phyloP scores from a whole-genome alignment of 768 basidiomycete genomes.

The Agaricus sinodeliciosus region DNA sequence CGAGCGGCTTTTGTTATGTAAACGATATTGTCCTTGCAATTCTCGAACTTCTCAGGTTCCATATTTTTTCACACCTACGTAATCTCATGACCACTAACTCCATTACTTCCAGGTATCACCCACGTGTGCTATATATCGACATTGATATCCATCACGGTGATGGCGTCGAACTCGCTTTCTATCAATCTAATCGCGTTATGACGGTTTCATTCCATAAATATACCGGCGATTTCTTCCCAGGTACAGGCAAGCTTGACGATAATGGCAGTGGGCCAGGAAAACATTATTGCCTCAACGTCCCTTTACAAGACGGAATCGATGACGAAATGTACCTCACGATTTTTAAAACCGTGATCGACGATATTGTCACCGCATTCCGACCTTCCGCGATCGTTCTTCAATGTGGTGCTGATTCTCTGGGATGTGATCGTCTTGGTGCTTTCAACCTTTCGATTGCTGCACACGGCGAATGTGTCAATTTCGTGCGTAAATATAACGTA shows the following conservation, averaged over 20 bases:
- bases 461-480: constrained; percentile 97
- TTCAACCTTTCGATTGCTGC: constrained; percentile 98
- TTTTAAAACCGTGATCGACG: constrained; percentile 95
- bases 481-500: constrained; percentile 87
- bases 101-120: constrained; percentile 61
- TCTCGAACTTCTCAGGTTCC: constrained; percentile 80
- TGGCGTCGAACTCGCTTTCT: constrained; percentile 97
- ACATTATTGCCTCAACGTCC: constrained; percentile 93
- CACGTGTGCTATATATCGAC: constrained; percentile 95
- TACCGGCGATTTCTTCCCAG: constrained; percentile 97
- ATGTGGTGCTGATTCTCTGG: constrained; percentile 95
- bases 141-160: constrained; percentile 99
- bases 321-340: constrained; percentile 94
- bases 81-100: not conserved
- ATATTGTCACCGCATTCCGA: constrained; percentile 82
- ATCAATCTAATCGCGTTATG: constrained; percentile 96
- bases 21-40: constrained; percentile 97
- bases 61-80: constrained; percentile 2
- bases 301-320: constrained; percentile 92
- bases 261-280: constrained; percentile 85
- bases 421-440: constrained; percentile 90
- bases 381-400: constrained; percentile 91
- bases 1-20: constrained; percentile 97
- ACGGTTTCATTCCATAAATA: constrained; percentile 99
- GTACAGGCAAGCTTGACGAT: constrained; percentile 93